Percentiles rank a stretch among this genome's conserved stretches.
Evolutionary conservation across 768 basidiomycete species (phyloP).

Genomic region (Hericium rajendrae): DNA sequence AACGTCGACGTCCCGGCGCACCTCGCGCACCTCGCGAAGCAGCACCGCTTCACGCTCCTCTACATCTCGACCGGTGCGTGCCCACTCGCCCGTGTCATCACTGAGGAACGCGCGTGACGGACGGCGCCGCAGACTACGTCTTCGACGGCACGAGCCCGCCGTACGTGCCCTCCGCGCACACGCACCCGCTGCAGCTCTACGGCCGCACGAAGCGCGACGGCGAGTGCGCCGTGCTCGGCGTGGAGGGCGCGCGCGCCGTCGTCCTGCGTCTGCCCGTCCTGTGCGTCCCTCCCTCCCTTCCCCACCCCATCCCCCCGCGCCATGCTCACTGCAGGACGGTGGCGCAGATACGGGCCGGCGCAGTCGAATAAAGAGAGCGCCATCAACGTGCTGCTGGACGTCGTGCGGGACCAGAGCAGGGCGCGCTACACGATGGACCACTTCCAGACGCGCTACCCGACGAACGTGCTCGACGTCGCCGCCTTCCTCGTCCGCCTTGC

Average conservation of each 20-base stretch:
- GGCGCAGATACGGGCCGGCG: slow-evolving; percentile 72
- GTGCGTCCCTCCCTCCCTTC: slow-evolving; percentile 33
- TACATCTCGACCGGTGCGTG: slow-evolving; percentile 81
- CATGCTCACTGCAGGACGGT: slow-evolving; percentile 2
- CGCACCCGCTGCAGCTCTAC: slow-evolving; percentile 86
- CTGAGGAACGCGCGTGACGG: too few relatives aligned
- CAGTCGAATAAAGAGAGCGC: slow-evolving; percentile 82
- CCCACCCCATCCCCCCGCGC: not conserved
- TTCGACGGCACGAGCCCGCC: slow-evolving; percentile 92
- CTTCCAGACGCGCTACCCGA: slow-evolving; percentile 87
- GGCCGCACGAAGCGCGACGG: slow-evolving; percentile 82
- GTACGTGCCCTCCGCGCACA: slow-evolving; percentile 61
- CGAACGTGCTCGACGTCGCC: slow-evolving; percentile 82
- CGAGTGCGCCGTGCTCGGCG: slow-evolving; percentile 64
- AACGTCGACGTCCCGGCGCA: slow-evolving; percentile 70
- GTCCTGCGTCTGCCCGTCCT: slow-evolving; percentile 88
- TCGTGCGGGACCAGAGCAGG: slow-evolving; percentile 79
- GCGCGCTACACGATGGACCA: slow-evolving; percentile 95
- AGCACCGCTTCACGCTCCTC: slow-evolving; percentile 59
- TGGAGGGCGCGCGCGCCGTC: slow-evolving; percentile 46
- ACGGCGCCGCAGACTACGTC: slow-evolving; percentile 66
- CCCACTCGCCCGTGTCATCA: not conserved
- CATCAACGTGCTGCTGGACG: slow-evolving; percentile 79
- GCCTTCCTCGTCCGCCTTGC: slow-evolving; percentile 71
- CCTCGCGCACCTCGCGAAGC: slow-evolving; percentile 57